phyloP scores from a whole-genome alignment of 306 rosid genomes.

The Rosa multiflora region DNA sequence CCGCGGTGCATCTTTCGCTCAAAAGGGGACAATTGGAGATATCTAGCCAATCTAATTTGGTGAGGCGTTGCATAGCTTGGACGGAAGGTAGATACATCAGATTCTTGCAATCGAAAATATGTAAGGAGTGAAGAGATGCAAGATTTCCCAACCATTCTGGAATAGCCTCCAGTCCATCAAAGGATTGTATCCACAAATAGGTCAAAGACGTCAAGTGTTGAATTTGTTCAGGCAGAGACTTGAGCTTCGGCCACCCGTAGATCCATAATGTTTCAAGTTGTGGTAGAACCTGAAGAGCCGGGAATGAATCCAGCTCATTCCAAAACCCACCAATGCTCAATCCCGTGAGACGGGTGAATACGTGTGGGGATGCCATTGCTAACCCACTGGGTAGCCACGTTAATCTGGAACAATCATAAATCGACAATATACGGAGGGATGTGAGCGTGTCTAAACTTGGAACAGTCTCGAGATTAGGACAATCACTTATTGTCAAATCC shows the following conservation, averaged over 20 bases:
- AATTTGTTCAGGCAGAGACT: constrained; percentile 19
- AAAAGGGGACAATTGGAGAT: not conserved
- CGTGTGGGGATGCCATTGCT: not conserved
- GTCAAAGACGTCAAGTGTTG: not conserved
- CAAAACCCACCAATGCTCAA: no score
- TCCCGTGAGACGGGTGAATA: not conserved
- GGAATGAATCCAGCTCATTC: not conserved
- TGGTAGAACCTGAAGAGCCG: not conserved
- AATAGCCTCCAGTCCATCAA: not conserved
- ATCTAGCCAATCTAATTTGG: rapidly evolving
- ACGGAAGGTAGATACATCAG: not conserved
- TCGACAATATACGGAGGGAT: not conserved
- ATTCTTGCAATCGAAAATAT: not conserved
- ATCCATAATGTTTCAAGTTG: not conserved
- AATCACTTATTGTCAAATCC: not conserved
- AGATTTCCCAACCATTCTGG: not conserved
- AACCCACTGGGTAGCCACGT: not conserved
- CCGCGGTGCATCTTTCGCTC: not conserved
- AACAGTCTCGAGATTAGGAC: not conserved
- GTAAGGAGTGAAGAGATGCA: not conserved
- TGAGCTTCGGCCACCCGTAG: not conserved
- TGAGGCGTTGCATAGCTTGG: not conserved
- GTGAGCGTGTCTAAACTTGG: not conserved
- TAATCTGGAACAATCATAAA: rapidly evolving
- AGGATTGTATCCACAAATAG: rapidly evolving